Evolutionary conservation across 768 basidiomycete species (phyloP).

Genomic region (Mycena crocata): DNA sequence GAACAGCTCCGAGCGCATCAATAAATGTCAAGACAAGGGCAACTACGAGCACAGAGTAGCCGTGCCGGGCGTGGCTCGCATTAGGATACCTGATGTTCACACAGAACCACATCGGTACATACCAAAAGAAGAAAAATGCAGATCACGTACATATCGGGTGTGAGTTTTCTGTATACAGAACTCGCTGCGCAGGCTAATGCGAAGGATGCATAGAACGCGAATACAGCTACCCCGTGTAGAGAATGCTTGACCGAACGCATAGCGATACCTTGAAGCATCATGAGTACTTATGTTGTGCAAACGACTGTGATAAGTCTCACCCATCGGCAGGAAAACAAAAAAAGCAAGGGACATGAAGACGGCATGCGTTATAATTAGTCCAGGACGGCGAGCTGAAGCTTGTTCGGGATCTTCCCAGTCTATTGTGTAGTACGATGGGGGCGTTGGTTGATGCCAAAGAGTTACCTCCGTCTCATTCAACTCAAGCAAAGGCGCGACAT

Average conservation of each 20-base stretch:
- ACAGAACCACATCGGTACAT: constrained; percentile 27
- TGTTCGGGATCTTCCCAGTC: constrained; percentile 71
- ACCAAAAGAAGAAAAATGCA: constrained; percentile 22
- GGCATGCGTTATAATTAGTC: constrained; percentile 80
- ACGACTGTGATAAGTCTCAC: constrained; percentile 60
- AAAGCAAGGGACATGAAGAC: constrained; percentile 82
- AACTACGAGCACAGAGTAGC: constrained; percentile 57
- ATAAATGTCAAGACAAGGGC: constrained; percentile 58
- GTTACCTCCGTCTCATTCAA: constrained; percentile 85
- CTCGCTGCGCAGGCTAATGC: constrained; percentile 76
- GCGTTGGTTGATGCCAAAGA: constrained; percentile 73
- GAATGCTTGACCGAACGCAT: constrained; percentile 83
- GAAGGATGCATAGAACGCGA: constrained; percentile 71
- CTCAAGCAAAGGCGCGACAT: constrained; percentile 62
- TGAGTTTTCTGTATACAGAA: constrained; percentile 79
- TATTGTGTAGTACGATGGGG: constrained; percentile 85
- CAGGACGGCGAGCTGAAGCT: constrained; percentile 64
- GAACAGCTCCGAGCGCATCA: constrained; percentile 64
- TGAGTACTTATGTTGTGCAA: constrained; percentile 13
- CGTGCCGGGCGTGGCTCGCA: constrained; percentile 21
- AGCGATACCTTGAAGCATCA: constrained; percentile 68
- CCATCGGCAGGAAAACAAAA: constrained; percentile 83
- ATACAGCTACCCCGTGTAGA: constrained; percentile 66
- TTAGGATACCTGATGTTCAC: constrained; percentile 62
- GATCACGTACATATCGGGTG: constrained; percentile 82